phyloP scores from a whole-genome alignment of 2,329 filamentous ascomycete species.

The Venturia asperata region DNA sequence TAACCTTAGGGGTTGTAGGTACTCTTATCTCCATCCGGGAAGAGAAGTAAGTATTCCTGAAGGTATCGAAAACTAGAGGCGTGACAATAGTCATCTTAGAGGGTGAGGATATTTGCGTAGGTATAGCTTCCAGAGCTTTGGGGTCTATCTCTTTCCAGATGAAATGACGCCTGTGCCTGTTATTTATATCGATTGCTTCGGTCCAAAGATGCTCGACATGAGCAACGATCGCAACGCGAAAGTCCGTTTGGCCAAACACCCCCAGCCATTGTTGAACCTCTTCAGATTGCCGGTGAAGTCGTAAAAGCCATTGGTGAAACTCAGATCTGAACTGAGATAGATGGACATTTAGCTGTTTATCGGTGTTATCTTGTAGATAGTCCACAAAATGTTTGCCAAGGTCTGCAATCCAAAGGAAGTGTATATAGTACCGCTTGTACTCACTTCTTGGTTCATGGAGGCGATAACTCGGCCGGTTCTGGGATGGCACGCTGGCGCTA shows the following conservation, averaged over 20 bases:
- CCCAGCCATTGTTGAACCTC: conserved; percentile 50
- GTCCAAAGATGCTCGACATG: conserved; percentile 59
- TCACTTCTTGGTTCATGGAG: conserved; percentile 49
- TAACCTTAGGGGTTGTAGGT: conserved; percentile 25
- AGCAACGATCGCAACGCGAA: conserved; percentile 52
- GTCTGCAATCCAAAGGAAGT: conserved; percentile 65
- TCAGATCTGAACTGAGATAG: conserved; percentile 50
- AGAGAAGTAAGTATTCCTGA: conserved; percentile 56
- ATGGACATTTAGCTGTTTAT: conserved; percentile 31
- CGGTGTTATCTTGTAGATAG: conserved; percentile 42
- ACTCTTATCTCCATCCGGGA: conserved; percentile 38
- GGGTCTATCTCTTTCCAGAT: conserved; percentile 35
- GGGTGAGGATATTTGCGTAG: conserved; percentile 20
- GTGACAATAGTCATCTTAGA: conserved; percentile 57
- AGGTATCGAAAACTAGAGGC: conserved; percentile 58
- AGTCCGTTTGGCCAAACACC: conserved; percentile 49
- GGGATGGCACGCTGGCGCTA: conserved; percentile 28
- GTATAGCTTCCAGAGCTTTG: conserved; percentile 27
- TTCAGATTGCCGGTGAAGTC: conserved; percentile 37
- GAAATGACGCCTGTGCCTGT: conserved; percentile 27
- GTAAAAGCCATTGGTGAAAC: conserved; percentile 53
- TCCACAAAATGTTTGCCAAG: conserved; percentile 67
- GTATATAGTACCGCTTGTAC: conserved; percentile 55
- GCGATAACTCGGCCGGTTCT: conserved; percentile 50
- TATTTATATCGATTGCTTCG: conserved; percentile 50